Percentiles rank a stretch among this genome's conserved stretches.
phyloP scores from a whole-genome alignment of 345 rosid species.

The Gossypium mustelinum region DNA sequence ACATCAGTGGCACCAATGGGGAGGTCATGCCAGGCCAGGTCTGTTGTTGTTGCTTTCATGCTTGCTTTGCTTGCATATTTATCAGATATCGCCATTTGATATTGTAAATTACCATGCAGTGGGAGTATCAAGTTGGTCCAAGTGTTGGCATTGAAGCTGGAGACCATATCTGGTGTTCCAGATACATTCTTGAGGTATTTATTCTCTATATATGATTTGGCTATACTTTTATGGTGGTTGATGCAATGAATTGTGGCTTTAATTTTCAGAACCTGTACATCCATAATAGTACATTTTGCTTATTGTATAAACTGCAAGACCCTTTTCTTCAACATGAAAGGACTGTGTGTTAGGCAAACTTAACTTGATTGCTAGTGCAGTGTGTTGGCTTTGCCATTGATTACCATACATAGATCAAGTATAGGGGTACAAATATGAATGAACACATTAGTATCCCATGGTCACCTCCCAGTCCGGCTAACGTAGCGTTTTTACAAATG shows the following conservation, averaged over 20 bases:
- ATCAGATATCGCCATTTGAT: not conserved
- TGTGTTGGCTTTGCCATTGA: too few species aligned
- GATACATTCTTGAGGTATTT: slow-evolving; percentile 95
- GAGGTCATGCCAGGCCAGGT: slow-evolving; percentile 99
- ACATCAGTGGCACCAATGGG: slow-evolving; percentile 92
- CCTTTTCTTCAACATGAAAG: too few species aligned
- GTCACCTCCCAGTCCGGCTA: slow-evolving; percentile 6
- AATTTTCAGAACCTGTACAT: too few species aligned
- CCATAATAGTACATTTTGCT: too few species aligned
- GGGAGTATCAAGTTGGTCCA: slow-evolving; percentile 99
- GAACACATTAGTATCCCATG: too few species aligned
- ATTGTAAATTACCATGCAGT: slow-evolving; percentile 38
- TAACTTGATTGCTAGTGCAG: too few species aligned
- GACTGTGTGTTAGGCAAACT: too few species aligned
- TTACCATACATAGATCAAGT: too few species aligned
- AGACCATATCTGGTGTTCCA: slow-evolving; percentile 88
- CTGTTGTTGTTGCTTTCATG: slow-evolving; percentile 6
- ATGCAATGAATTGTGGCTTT: too few species aligned
- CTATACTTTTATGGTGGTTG: too few species aligned
- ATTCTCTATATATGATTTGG: not conserved
- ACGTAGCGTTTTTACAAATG: slow-evolving; percentile 26
- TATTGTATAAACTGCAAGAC: too few species aligned
- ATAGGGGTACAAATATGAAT: too few species aligned
- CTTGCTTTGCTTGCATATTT: not conserved
- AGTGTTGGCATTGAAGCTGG: slow-evolving; percentile 96